These are phyloP conservation scores for Apiospora koreana DNA, from an alignment of 2,329 filamentous ascomycete species.

Conservation along the genomic window DNA sequence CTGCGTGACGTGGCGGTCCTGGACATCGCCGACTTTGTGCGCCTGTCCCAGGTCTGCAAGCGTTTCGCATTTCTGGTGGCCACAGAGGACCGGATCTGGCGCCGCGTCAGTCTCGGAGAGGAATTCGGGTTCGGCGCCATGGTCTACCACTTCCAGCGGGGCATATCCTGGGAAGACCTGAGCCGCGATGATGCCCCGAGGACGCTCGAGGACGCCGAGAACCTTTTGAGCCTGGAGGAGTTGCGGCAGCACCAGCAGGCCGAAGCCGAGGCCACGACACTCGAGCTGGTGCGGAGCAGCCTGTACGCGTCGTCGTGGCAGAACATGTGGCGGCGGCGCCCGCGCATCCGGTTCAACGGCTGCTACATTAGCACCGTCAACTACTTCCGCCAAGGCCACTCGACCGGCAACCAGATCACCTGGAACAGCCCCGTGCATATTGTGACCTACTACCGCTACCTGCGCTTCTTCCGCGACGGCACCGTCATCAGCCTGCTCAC, in stretches of 20 bases:
- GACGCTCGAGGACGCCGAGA: slow-evolving; percentile 27
- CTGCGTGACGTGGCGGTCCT: slow-evolving; percentile 68
- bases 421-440: slow-evolving; percentile 89
- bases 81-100: slow-evolving; percentile 87
- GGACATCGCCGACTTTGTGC: slow-evolving; percentile 77
- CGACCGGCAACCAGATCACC: slow-evolving; percentile 67
- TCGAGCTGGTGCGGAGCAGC: slow-evolving; percentile 40
- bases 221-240: slow-evolving; percentile 39
- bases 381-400: slow-evolving; percentile 82
- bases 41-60: slow-evolving; percentile 81
- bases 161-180: slow-evolving; percentile 57
- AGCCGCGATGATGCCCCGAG: slow-evolving; percentile 26
- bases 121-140: slow-evolving; percentile 82
- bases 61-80: slow-evolving; percentile 81
- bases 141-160: slow-evolving; percentile 75
- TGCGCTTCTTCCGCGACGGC: slow-evolving; percentile 92
- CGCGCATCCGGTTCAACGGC: slow-evolving; percentile 89
- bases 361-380: slow-evolving; percentile 97
- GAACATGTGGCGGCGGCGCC: slow-evolving; percentile 77
- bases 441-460: slow-evolving; percentile 96
- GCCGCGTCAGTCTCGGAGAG: slow-evolving; percentile 66
- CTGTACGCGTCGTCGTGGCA: slow-evolving; percentile 58
- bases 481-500: slow-evolving; percentile 79
- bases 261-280: slow-evolving; percentile 38
- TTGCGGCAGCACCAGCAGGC: slow-evolving; percentile 34